Percentiles rank a stretch among this genome's conserved stretches.
Conservation (phyloP, 805 yeast genomes). For the Peterozyma xylosa region DNA sequence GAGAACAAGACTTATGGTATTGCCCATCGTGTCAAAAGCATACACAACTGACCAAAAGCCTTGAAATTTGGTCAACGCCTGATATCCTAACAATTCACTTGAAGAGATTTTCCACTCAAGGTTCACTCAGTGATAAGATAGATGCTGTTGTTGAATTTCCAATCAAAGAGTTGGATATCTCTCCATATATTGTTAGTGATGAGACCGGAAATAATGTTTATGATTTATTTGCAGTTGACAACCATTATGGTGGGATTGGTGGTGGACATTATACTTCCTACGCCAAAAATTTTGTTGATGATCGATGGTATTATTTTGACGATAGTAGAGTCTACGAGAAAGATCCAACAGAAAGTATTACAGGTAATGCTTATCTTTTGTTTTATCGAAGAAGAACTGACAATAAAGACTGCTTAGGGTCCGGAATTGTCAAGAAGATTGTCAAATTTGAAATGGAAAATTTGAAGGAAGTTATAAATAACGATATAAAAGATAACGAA, state of each 20-base stretch:
- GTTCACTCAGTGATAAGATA: conserved; percentile 85
- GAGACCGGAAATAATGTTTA: conserved; percentile 40
- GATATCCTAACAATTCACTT: conserved; percentile 85
- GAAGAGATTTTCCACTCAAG: conserved; percentile 80
- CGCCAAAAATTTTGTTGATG: conserved; percentile 70
- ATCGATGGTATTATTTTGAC: conserved; percentile 83
- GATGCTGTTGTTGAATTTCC: conserved; percentile 84
- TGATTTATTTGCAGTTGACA: conserved; percentile 89
- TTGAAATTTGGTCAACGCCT: conserved; percentile 91
- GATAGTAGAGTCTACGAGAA: conserved; percentile 68
- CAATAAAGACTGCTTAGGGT: no score
- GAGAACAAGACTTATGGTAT: conserved; percentile 89
- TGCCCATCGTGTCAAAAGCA: conserved; percentile 88
- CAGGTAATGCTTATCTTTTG: conserved; percentile 79
- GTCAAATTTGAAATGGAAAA: no score
- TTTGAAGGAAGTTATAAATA: no score
- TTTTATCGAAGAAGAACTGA: conserved; percentile 59
- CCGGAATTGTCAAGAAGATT: no score
- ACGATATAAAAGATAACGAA: no score
- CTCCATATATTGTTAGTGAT: conserved; percentile 39
- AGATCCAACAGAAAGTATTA: conserved; percentile 51
- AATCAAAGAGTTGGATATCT: conserved; percentile 69
- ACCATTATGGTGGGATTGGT: conserved; percentile 93
- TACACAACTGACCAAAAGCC: conserved; percentile 82
- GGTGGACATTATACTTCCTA: conserved; percentile 97